A percentile compares a stretch with the other conserved stretches of the same genome.
phyloP scores from a whole-genome alignment of 345 rosid genomes.

The Eucalyptus fibrosa region DNA sequence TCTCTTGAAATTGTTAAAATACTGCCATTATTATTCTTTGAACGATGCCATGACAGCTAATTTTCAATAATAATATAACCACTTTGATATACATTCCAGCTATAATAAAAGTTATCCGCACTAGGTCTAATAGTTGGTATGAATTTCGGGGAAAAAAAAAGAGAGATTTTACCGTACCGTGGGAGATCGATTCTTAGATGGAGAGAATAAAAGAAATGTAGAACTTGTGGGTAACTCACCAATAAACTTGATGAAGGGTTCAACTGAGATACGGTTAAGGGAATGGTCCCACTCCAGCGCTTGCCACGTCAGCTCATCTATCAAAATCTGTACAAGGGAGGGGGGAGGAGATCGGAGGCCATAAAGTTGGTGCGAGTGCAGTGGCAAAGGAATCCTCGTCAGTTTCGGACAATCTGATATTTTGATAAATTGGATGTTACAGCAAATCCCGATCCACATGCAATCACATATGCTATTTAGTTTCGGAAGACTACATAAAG shows the following conservation, averaged over 20 bases:
- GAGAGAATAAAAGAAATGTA: not conserved
- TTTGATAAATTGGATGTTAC: fast-evolving
- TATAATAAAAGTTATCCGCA: too few relatives aligned
- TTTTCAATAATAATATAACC: too few relatives aligned
- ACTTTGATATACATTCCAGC: too few relatives aligned
- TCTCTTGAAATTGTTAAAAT: too few relatives aligned
- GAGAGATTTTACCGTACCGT: fast-evolving
- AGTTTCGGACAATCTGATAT: too few relatives aligned
- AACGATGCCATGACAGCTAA: fast-evolving
- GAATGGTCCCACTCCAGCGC: not conserved
- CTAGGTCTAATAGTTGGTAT: too few relatives aligned
- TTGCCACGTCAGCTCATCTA: not conserved
- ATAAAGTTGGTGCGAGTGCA: fast-evolving
- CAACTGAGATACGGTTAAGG: not conserved
- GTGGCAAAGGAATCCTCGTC: too few relatives aligned
- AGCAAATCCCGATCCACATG: fast-evolving
- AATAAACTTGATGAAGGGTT: not conserved
- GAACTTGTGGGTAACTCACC: not conserved
- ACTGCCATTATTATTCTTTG: too few relatives aligned
- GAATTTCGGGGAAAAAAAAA: fast-evolving
- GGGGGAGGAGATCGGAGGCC: not conserved
- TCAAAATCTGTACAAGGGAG: not conserved
- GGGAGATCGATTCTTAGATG: not conserved
- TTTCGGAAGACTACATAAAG: fast-evolving
- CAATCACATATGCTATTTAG: too few relatives aligned